Evolutionary conservation across 495 filamentous ascomycete genomes (phyloP).

Genomic region (Penicillium argentinense): DNA sequence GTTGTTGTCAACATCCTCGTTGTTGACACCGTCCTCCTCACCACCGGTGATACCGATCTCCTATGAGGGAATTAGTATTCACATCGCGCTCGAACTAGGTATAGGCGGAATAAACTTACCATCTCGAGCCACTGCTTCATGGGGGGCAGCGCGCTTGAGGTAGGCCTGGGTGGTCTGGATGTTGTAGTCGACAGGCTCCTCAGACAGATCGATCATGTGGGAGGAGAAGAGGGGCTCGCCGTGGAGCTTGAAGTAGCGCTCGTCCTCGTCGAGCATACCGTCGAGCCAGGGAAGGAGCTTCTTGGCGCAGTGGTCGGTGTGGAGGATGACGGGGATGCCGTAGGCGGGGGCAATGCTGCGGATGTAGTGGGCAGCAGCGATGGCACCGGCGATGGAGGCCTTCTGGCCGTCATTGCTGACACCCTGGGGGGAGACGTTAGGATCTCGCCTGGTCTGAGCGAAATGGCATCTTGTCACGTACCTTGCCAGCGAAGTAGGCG

Average conservation of each 20-base stretch:
- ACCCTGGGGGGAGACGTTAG: slow-evolving; percentile 50
- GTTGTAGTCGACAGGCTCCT: slow-evolving; percentile 87
- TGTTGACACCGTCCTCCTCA: slow-evolving; percentile 85
- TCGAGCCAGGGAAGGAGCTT: slow-evolving; percentile 95
- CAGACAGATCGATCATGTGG: slow-evolving; percentile 97
- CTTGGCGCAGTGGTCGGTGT: slow-evolving; percentile 94
- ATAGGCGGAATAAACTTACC: no score
- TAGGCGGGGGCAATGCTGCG: slow-evolving; percentile 83
- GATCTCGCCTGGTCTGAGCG: neutral
- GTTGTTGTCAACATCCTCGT: slow-evolving; percentile 83
- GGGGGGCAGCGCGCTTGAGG: slow-evolving; percentile 82
- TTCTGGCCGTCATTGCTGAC: slow-evolving; percentile 81
- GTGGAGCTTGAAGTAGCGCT: slow-evolving; percentile 88
- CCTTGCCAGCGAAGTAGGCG: slow-evolving; percentile 92
- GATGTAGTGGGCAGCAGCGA: slow-evolving; percentile 93
- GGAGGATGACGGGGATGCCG: slow-evolving; percentile 85
- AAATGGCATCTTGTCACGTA: slow-evolving; percentile 21
- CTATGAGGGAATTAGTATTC: slow-evolving; percentile 40
- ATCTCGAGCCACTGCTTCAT: slow-evolving; percentile 99
- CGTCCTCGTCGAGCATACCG: slow-evolving; percentile 89
- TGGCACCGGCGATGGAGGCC: slow-evolving; percentile 81
- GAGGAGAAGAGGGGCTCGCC: slow-evolving; percentile 90
- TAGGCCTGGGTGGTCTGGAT: slow-evolving; percentile 87
- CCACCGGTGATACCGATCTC: slow-evolving; percentile 94
- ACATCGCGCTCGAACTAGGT: no score